Conservation (phyloP, 257 asterid species). For the Nicotiana sylvestris region DNA sequence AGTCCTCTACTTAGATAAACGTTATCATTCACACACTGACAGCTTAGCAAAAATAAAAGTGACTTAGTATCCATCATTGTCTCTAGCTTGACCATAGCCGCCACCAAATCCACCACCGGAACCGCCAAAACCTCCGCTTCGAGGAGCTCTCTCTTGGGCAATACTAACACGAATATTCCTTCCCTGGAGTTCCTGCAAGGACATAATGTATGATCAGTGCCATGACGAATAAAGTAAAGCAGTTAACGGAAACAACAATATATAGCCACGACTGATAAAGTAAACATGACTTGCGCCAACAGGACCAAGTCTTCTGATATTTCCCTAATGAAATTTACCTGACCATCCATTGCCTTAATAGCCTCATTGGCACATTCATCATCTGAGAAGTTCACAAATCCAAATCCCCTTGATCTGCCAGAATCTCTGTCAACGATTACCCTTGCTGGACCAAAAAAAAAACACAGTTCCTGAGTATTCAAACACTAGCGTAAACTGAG, state of each 20-base stretch:
- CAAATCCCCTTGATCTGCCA: constrained; percentile 82
- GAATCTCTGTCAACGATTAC: constrained; percentile 73
- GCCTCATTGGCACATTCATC: constrained; percentile 65
- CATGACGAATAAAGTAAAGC: neutral
- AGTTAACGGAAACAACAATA: neutral
- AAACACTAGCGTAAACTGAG: neutral
- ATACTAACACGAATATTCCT: constrained; percentile 65
- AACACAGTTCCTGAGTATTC: neutral
- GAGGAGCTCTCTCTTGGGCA: constrained; percentile 62
- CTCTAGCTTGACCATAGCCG: constrained; percentile 27
- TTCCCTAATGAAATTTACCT: constrained; percentile 33
- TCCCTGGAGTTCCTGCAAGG: constrained; percentile 49
- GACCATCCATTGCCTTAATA: constrained; percentile 76
- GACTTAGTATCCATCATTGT: constrained; percentile 31
- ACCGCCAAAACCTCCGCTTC: constrained; percentile 17
- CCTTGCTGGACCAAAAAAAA: constrained; percentile 40
- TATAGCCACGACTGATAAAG: neutral
- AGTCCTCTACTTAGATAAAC: neutral
- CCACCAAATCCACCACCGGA: constrained; percentile 36
- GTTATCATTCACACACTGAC: constrained; percentile 22
- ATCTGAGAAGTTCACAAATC: constrained; percentile 56
- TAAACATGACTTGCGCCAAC: neutral
- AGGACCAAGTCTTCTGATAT: neutral
- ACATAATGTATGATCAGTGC: neutral
- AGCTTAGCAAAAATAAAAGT: constrained; percentile 13